Conservation (phyloP, 106 monocot genomes). For the Ottelia alismoides region DNA sequence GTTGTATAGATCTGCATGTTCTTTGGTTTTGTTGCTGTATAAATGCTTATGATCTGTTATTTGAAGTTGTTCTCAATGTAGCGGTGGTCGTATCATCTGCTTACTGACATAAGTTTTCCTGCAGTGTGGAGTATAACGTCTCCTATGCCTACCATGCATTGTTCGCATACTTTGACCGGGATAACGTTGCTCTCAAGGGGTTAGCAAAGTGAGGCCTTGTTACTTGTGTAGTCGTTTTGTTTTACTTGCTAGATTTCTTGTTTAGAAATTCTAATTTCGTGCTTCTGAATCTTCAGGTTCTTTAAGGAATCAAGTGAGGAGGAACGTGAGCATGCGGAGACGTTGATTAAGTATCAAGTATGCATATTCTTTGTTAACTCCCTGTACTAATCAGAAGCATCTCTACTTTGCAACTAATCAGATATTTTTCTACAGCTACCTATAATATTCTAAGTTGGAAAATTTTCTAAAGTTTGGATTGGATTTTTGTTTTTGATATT, state of each 20-base stretch:
- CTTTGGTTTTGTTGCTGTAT: too few relatives aligned
- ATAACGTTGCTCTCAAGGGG: slow-evolving; percentile 62
- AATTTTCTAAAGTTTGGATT: too few relatives aligned
- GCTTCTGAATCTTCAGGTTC: slow-evolving; percentile 18
- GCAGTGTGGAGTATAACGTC: slow-evolving; percentile 62
- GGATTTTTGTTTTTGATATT: background rate
- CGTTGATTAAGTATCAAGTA: slow-evolving; percentile 62
- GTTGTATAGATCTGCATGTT: too few relatives aligned
- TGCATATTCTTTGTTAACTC: too few relatives aligned
- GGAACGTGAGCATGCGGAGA: slow-evolving; percentile 52
- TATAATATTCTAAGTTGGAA: too few relatives aligned
- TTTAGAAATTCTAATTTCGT: background rate
- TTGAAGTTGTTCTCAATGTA: too few relatives aligned
- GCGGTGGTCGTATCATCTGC: too few relatives aligned
- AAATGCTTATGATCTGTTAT: too few relatives aligned
- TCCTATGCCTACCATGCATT: slow-evolving; percentile 61
- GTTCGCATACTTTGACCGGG: slow-evolving; percentile 78
- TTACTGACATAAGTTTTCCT: too few relatives aligned
- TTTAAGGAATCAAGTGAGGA: slow-evolving; percentile 59
- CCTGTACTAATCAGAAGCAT: too few relatives aligned
- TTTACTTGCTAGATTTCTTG: background rate
- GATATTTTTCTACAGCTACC: too few relatives aligned
- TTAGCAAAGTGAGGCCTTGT: slow-evolving; percentile 60
- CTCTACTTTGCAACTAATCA: too few relatives aligned
- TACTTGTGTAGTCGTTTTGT: background rate